Evolutionary conservation across 768 basidiomycete species (phyloP), one percentile per base, ranked within the genome.

Genomic region (Boletus vinaceobasis): DNA sequence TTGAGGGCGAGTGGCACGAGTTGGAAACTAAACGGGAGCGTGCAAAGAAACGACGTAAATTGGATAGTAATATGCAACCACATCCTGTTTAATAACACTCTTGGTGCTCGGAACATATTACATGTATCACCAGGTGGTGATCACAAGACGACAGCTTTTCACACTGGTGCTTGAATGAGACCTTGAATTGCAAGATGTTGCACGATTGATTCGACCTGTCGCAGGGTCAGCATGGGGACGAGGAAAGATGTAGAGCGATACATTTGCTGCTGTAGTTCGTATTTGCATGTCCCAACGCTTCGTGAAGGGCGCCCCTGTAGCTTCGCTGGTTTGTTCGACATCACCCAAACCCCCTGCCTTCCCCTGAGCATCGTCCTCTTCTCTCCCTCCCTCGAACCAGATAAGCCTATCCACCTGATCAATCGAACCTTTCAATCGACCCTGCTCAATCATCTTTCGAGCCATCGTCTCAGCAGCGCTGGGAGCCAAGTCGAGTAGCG

Each of bases 1-100:
- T 97, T 39, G 85, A 92, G 67, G 96, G 97, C 43, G 97, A 98
- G 70, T 98, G 95, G 91, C 97, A 99, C 71, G 97, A 99, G 71
- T 79, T 95, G 58, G 95, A 98, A 70, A 90, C 92, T 13, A 99
- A 98, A 71, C 80, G 86, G 53, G 93, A 98, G 74, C 81, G 92
- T 38, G 87, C 88, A 54, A 90, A 85, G 74, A 88, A 88, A 72
- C 79, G 84, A 68, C 81, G 81, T 74, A 87, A 81, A 78, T 77
- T 78, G 58, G 87, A 85, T 71, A 72, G 63, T 70, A 74, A 69
- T 63, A 58, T 65, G 62, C 73, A 72, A 59, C 70, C 72, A 72
- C 63, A 66, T 52, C 64, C 65, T 67, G 60, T 71, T 66, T 73
- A 65, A 62, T 68, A 55, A 47, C 55, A 58, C 55, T 29, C 35